These are phyloP conservation scores for Hypocrella siamensis DNA, from an alignment of 2,329 filamentous ascomycete species.

Conservation along the genomic window DNA sequence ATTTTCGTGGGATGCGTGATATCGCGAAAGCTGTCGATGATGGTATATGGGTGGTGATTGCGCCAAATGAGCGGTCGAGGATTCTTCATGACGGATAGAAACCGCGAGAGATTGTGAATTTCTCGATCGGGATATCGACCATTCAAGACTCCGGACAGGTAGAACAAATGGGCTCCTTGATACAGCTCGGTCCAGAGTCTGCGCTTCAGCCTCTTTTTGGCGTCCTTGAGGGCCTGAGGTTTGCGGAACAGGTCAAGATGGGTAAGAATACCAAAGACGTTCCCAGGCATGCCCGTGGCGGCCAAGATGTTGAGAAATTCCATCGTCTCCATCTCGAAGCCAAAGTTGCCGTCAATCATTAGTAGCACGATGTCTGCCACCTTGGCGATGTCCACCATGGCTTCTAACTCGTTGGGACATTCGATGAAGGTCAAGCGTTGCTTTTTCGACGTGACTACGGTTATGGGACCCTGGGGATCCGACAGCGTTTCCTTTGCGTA, in stretches of 20 bases:
- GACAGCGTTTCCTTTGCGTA: conserved; percentile 94
- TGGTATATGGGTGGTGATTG: conserved; percentile 85
- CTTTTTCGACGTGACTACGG: conserved; percentile 91
- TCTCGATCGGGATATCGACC: conserved; percentile 93
- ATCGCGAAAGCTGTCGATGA: conserved; percentile 90
- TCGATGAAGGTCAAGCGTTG: conserved; percentile 90
- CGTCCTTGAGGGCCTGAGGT: conserved; percentile 76
- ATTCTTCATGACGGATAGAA: conserved; percentile 98
- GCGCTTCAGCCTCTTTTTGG: conserved; percentile 93
- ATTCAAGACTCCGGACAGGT: conserved; percentile 90
- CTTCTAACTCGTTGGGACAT: conserved; percentile 90
- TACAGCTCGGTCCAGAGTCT: conserved; percentile 95
- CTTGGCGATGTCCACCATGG: conserved; percentile 95
- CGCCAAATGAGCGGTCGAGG: conserved; percentile 91
- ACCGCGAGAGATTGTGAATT: conserved; percentile 86
- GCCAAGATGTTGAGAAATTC: conserved; percentile 91
- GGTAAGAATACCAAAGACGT: conserved; percentile 92
- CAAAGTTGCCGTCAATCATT: conserved; percentile 98
- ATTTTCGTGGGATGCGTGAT: conserved; percentile 86
- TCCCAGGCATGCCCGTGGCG: conserved; percentile 95
- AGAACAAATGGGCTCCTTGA: conserved; percentile 92
- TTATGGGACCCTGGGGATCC: conserved; percentile 80
- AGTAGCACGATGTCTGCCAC: conserved; percentile 93
- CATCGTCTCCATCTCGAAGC: conserved; percentile 99
- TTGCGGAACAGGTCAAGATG: conserved; percentile 94